Base-by-base conservation (phyloP, 1,284 basidiomycete genomes). In the Ustilago xerochloae region DNA sequence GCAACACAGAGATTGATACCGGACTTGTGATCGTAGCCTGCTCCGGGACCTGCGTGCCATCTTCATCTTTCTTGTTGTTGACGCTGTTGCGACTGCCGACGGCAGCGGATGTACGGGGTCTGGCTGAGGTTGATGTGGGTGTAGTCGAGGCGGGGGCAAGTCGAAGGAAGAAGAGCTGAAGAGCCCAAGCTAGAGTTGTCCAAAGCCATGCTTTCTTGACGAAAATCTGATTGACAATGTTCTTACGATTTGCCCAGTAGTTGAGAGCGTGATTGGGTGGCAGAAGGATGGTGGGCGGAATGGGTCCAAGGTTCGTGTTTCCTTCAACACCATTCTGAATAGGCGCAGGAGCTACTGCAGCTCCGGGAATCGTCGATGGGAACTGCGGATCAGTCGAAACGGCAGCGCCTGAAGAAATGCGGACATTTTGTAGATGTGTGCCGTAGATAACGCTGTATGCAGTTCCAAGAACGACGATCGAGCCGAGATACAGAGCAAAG, bases 191-290 rank as follows among this genome's bases (percentile, higher is more conserved):
- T 4, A 81, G 24, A 24, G 76, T 78, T 9, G 93, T 95, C 94
- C 95, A 97, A 0, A 87, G 91, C 95, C 96, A 97, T 8, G 91
- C 90, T 53, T 89, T 88, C 86, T 98, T 98, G 81, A 96, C 93
- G 85, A 97, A 95, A 77, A 90, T 86, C 61, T 89, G 88, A 81
- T 98, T 98, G 81, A 97, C 87, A 4, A 89, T 63, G 83, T 97
- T 97, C 63, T 87, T 86, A 84, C 96, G 94, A 73, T 88, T 88
- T 6, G 94, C 93, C 72, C 72, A 75, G 54, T 70, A 75, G 54
- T 65, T 63, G 28, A 70, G 53, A 15, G 60, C 66, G 39, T 69
- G 66, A 20, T 60, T 30, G 6, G 72, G 66, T 15, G 58, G 63
- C 81, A 93, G 93, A 81, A 93, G 93, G 85, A 76, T 59, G 7